Base-by-base conservation (phyloP, 1,284 basidiomycete species). In the Heliocybe sulcata region DNA sequence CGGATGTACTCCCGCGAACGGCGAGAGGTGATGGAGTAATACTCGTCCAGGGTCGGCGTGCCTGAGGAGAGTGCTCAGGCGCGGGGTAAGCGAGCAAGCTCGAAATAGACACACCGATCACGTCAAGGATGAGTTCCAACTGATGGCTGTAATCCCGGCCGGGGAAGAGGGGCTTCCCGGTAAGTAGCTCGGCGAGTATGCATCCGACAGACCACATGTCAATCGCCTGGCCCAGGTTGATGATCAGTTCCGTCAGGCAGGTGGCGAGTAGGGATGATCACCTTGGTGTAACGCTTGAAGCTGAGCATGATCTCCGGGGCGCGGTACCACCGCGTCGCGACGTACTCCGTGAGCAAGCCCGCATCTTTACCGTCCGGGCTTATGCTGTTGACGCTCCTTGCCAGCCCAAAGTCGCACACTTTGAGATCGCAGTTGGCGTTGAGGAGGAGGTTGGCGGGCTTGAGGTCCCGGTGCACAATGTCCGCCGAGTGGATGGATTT, bases 231-330 rank as follows among this genome's bases (percentile, higher is more conserved):
- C 3, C 48, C 12, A 16, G n/a, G 38, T 12, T 35, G 53, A 22
- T 4, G 51, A 38, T 45, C n/a, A 27, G 31, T 14, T 20, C 20
- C 31, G 25, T 22, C 53, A 6, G 25, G 51, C 31, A 60, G 26
- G 55, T 12, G 29, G 12, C 29, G 29, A 31, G 16, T 16, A 42
- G 14, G 12, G 4, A 19, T 49, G 20, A 49, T 25, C 22, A 78
- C 81, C 74, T 84, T 83, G 48, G 82, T 83, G 69, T 90, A 92
- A 79, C 90, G 90, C 67, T 90, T 91, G 73, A 93, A 94, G 53
- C 84, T 87, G 57, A 94, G 74, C 91, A 94, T 94, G 67, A 94
- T 93, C 71, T 94, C 91, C 0, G 89, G 89, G 4, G 90, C 90
- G 56, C 88, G 79, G 67, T 91, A 92, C 89, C 90, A 88, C 50